Evolutionary conservation across 2,329 filamentous ascomycete genomes (phyloP), one percentile per base, ranked within the genome.

Genomic region (Chlorencoelia australis): DNA sequence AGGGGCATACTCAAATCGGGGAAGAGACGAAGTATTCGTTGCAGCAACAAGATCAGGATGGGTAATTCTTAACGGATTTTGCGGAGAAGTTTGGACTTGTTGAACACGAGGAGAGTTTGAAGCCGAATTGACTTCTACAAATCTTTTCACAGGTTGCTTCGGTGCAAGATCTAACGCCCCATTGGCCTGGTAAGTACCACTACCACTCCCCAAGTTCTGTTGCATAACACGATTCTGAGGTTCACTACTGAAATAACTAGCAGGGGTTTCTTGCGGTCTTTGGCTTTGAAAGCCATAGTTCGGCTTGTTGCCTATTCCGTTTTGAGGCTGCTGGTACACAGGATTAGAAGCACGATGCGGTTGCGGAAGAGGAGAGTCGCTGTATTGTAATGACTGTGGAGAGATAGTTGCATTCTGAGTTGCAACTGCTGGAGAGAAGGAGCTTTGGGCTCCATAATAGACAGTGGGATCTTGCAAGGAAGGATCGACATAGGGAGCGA

Each of bases 321-420:
- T 47, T 11, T 34, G 16, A 27, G 41, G 34, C 21, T 35, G 40
- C 36, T 55, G 50, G 39, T 46, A 50, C 24, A 36, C 21, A 9
- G 40, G 18, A 15, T 44, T 41, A 7, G 46, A 32, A n/a, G n/a
- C 35, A 40, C 36, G 43, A 36, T 44, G 50, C 21, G 44, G 17
- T 17, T 39, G 36, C 17, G 50, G 53, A 11, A 33, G 45, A n/a
- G 41, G 28, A 10, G 41, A 20, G 18, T 51, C 41, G 16, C 24
- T 40, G 34, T 54, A 55, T 27, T 56, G 52, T 22, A 56, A 49
- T 34, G 41, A 48, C 26, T 52, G 49, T n/a, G 53, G 51, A 21
- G 52, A 37, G 11, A 55, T 49, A 8, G 53, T 54, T n/a, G 44
- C 27, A 30, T 43, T 44, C 4, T 46, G 43, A 5, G 32, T 20